phyloP scores from a whole-genome alignment of 441 rosid species.

The Mallotus japonicus region DNA sequence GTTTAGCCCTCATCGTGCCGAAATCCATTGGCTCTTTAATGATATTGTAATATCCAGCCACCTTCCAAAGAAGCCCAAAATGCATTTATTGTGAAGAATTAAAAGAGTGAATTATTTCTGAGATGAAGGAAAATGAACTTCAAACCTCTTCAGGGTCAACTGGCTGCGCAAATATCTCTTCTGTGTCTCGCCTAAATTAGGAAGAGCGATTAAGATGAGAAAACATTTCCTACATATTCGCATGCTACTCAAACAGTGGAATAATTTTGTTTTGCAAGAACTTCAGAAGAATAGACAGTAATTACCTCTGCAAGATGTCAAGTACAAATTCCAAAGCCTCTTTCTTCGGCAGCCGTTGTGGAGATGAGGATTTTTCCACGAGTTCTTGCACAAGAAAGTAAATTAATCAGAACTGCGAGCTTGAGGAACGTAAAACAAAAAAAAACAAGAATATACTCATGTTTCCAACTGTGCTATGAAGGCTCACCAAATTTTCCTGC shows the following conservation, averaged over 20 bases:
- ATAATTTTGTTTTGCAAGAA: neutral
- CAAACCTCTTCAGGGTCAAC: conserved; percentile 45
- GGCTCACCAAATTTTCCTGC: conserved; percentile 6
- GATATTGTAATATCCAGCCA: conserved; percentile 35
- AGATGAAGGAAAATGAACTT: conserved; percentile 5
- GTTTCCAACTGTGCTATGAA: neutral
- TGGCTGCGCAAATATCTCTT: conserved; percentile 47
- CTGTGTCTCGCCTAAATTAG: conserved; percentile 40
- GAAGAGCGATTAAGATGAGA: neutral
- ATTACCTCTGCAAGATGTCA: conserved; percentile 33
- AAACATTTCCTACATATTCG: neutral
- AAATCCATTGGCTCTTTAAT: conserved; percentile 62
- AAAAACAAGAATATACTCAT: neutral
- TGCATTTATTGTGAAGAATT: neutral
- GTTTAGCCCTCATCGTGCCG: conserved; percentile 44
- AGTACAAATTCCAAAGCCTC: conserved; percentile 25
- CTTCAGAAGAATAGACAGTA: neutral
- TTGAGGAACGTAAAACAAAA: neutral
- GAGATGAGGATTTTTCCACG: conserved; percentile 10
- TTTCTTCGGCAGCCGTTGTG: conserved; percentile 22
- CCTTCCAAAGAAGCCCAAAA: conserved; percentile 35
- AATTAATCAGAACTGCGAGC: neutral
- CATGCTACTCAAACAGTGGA: neutral
- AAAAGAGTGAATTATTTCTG: too few relatives aligned
- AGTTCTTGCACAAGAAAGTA: conserved; percentile 7